phyloP scores from a whole-genome alignment of 805 yeast species.

The Metschnikowia aberdeeniae region DNA sequence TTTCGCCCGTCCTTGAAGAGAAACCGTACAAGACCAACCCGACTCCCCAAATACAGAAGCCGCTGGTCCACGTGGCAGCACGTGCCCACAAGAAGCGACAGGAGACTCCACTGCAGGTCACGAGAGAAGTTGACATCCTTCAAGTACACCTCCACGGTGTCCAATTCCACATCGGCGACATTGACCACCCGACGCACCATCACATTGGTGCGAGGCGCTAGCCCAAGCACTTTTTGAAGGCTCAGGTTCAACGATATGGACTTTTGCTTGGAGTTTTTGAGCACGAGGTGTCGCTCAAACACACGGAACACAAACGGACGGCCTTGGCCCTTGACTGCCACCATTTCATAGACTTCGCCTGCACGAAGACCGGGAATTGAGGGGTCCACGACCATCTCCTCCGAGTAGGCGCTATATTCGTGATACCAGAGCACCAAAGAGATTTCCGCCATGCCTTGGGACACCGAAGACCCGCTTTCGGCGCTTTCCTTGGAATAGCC shows the following conservation, averaged over 20 bases:
- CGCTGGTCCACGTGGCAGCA: slow-evolving; percentile 69
- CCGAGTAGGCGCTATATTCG: slow-evolving; percentile 55
- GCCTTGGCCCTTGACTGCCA: slow-evolving; percentile 2
- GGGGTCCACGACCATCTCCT: slow-evolving; percentile 62
- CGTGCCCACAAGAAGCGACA: slow-evolving; percentile 53
- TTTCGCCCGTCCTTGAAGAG: slow-evolving; percentile 66
- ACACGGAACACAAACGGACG: slow-evolving; percentile 12
- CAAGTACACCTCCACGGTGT: slow-evolving; percentile 74
- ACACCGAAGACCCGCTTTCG: background rate
- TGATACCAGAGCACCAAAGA: slow-evolving; percentile 51
- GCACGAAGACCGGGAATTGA: slow-evolving; percentile 55
- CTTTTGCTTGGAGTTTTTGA: slow-evolving; percentile 17
- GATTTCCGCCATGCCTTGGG: background rate
- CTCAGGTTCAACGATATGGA: slow-evolving; percentile 56
- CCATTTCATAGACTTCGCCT: slow-evolving; percentile 71
- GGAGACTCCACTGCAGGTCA: slow-evolving; percentile 89
- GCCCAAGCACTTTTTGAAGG: slow-evolving; percentile 54
- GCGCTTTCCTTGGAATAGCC: slow-evolving; percentile 1
- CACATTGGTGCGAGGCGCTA: slow-evolving; percentile 67
- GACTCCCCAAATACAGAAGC: slow-evolving; percentile 53
- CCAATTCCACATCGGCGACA: slow-evolving; percentile 58
- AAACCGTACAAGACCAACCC: slow-evolving; percentile 61
- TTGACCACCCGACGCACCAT: slow-evolving; percentile 45
- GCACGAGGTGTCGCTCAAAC: slow-evolving; percentile 8
- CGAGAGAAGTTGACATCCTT: slow-evolving; percentile 79